phyloP scores from a whole-genome alignment of 2,329 filamentous ascomycete species.

The Ophiocordyceps polyrhachis-furcata region DNA sequence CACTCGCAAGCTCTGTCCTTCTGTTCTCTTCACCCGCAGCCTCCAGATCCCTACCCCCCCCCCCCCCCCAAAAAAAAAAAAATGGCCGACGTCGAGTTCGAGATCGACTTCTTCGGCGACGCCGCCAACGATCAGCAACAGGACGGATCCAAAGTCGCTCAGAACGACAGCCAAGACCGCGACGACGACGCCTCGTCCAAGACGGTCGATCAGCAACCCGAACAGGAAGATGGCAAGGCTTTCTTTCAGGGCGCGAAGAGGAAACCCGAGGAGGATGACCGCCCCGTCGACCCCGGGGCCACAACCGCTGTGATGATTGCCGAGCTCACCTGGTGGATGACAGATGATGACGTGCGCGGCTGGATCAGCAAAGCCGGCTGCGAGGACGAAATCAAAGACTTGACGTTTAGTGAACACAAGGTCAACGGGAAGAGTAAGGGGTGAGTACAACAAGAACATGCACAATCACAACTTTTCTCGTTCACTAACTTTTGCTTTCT shows the following conservation, averaged over 20 bases:
- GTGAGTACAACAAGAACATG: conserved; percentile 28
- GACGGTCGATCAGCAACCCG: conserved; percentile 11
- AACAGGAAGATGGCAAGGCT: conserved; percentile 5
- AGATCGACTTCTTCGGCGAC: conserved; percentile 56
- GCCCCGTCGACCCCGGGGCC: conserved; percentile 38
- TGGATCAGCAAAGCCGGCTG: conserved; percentile 66
- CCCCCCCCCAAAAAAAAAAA: conserved; percentile 7
- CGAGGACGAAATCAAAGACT: conserved; percentile 73
- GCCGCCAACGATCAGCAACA: conserved; percentile 25
- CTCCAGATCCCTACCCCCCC: not conserved
- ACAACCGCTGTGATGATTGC: conserved; percentile 65
- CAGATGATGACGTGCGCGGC: conserved; percentile 81
- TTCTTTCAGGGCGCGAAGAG: conserved; percentile 35
- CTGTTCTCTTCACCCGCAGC: not conserved
- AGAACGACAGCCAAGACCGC: conserved; percentile 15
- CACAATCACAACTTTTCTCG: not conserved
- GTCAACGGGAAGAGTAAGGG: conserved; percentile 98
- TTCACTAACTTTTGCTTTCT: not conserved
- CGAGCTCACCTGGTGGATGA: conserved; percentile 92
- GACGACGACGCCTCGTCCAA: conserved; percentile 18
- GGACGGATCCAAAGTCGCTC: conserved; percentile 17
- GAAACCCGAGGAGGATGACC: conserved; percentile 39
- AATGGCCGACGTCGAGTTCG: conserved; percentile 55
- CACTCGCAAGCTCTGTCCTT: conserved; percentile 1
- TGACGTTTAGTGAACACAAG: conserved; percentile 97